phyloP scores from a whole-genome alignment of 345 rosid genomes.

The Cochlearia excelsa region DNA sequence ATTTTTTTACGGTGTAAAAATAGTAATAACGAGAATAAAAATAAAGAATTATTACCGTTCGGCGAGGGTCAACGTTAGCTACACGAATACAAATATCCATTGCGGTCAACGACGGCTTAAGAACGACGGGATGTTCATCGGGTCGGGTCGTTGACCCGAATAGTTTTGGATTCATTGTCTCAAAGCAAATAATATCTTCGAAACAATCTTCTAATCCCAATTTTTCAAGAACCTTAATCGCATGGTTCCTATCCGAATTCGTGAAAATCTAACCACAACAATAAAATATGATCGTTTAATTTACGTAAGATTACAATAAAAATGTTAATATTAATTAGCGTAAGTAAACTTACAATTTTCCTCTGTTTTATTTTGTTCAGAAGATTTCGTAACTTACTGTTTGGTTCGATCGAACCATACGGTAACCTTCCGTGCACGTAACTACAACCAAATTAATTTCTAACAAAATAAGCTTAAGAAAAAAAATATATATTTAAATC shows the following conservation, averaged over 20 bases:
- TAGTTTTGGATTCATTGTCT: constrained; percentile 82
- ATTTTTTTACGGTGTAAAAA: too few relatives aligned
- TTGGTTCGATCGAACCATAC: constrained; percentile 67
- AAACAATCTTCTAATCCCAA: constrained; percentile 76
- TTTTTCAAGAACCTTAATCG: constrained; percentile 48
- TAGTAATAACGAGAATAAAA: too few relatives aligned
- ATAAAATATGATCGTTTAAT: constrained; percentile 5
- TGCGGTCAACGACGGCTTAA: constrained; percentile 78
- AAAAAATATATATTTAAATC: not conserved
- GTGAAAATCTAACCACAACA: constrained; percentile 59
- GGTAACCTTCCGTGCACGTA: constrained; percentile 96
- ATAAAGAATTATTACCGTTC: constrained; percentile 43
- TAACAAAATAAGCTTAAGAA: not conserved
- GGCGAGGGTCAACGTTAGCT: constrained; percentile 61
- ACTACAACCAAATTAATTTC: constrained; percentile 37
- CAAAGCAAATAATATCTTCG: constrained; percentile 79
- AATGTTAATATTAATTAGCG: not conserved
- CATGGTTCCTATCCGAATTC: constrained; percentile 85
- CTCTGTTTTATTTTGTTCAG: constrained; percentile 59
- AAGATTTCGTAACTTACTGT: constrained; percentile 57
- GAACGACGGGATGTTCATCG: constrained; percentile 67
- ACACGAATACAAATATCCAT: constrained; percentile 63
- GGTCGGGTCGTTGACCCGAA: constrained; percentile 50
- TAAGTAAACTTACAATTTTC: constrained; percentile 53
- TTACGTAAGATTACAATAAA: not conserved